Conservation (phyloP, 2,329 filamentous ascomycete genomes). For the Chlorencoelia australis region DNA sequence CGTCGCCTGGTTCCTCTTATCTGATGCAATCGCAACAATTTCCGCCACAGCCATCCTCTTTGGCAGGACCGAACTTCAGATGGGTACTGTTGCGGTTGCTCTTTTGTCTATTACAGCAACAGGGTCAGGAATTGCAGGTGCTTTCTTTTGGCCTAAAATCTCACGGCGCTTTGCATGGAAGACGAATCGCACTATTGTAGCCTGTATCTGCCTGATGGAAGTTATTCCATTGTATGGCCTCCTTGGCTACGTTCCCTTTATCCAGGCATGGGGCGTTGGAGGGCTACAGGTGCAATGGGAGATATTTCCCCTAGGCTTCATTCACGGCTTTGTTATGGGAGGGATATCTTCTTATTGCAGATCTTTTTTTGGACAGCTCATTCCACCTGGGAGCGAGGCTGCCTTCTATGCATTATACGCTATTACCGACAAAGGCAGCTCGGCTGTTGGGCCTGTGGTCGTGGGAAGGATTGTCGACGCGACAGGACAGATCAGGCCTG, state of each 20-base stretch:
- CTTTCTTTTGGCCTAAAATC: conserved; percentile 79
- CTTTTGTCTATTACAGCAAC: conserved; percentile 93
- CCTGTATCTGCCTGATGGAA: conserved; percentile 86
- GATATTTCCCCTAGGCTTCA: conserved; percentile 84
- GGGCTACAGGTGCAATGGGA: conserved; percentile 94
- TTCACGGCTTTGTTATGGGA: conserved; percentile 92
- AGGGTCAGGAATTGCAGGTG: conserved; percentile 71
- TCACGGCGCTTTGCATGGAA: conserved; percentile 59
- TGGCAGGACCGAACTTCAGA: conserved; percentile 84
- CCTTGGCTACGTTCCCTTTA: conserved; percentile 73
- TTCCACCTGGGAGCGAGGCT: conserved; percentile 87
- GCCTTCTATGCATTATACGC: conserved; percentile 67
- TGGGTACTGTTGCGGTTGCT: conserved; percentile 79
- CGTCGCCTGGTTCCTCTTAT: conserved; percentile 86
- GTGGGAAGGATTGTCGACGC: conserved; percentile 86
- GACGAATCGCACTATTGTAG: conserved; percentile 80
- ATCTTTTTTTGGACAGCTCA: conserved; percentile 84
- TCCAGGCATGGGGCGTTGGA: conserved; percentile 63
- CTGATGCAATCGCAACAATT: conserved; percentile 88
- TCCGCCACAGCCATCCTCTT: conserved; percentile 92
- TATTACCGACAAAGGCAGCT: conserved; percentile 89
- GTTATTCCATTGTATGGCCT: conserved; percentile 88
- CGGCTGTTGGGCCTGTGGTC: conserved; percentile 86
- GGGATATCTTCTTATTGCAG: conserved; percentile 87
- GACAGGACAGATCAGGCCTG: conserved; percentile 69